Evolutionary conservation across 306 rosid species (phyloP).

Genomic region (Ormosia emarginata): DNA sequence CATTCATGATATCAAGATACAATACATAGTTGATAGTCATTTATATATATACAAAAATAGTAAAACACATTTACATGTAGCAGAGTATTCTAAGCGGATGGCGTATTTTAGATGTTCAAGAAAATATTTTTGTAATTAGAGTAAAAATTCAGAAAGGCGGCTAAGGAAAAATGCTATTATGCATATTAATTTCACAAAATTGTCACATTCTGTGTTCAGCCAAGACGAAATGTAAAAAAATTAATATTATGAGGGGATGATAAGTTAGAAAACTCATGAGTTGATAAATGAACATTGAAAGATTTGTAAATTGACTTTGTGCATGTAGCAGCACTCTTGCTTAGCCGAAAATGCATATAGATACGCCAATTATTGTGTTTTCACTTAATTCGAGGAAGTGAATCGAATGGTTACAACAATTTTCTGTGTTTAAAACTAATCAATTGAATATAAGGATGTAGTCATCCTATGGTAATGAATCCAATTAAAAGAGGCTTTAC

Average conservation of each 20-base stretch:
- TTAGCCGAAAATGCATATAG: slow-evolving; percentile 18
- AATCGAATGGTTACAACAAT: slow-evolving; percentile 16
- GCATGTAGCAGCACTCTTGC: slow-evolving; percentile 1
- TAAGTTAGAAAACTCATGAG: background rate
- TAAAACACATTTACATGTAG: too few relatives aligned
- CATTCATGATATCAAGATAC: too few relatives aligned
- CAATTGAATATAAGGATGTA: slow-evolving; percentile 5
- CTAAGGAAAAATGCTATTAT: background rate
- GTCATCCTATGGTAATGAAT: slow-evolving; percentile 21
- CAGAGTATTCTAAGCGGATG: too few relatives aligned
- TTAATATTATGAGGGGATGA: background rate
- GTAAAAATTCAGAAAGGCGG: background rate
- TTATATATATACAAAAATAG: too few relatives aligned
- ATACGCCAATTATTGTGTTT: slow-evolving; percentile 27
- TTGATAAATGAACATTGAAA: background rate
- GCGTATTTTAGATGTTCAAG: too few relatives aligned
- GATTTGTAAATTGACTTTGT: slow-evolving; percentile 24
- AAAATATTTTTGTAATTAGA: background rate
- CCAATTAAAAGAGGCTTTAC: slow-evolving; percentile 33
- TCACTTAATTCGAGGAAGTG: slow-evolving; percentile 13
- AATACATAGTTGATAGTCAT: too few relatives aligned
- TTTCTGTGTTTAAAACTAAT: slow-evolving; percentile 15
- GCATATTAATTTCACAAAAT: background rate
- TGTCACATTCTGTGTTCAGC: background rate
- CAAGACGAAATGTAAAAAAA: background rate